Percentiles rank a stretch among this genome's conserved stretches.
Evolutionary conservation across 2,329 filamentous ascomycete species (phyloP).

Genomic region (Coniosporium tulheliwenetii): DNA sequence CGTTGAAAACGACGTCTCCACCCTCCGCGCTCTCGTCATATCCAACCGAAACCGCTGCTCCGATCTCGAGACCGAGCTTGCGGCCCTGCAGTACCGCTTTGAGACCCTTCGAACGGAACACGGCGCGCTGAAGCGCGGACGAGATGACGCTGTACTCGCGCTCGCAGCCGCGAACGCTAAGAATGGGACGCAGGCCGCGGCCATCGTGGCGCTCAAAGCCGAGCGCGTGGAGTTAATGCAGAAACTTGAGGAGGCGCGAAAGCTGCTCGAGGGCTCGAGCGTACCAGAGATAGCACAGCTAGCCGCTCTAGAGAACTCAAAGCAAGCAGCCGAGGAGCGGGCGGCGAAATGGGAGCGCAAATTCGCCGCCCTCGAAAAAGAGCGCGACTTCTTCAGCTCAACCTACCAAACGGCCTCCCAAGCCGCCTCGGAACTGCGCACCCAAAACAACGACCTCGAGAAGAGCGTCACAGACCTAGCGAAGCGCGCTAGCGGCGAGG

Average conservation of each 20-base stretch:
- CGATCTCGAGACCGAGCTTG: conserved; percentile 13
- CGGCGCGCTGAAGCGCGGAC: conserved; percentile 9
- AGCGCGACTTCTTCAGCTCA: conserved; percentile 40
- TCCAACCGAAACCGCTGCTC: conserved; percentile 6
- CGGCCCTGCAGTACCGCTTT: conserved; percentile 15
- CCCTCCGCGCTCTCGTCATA: background rate
- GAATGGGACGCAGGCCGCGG: conserved; percentile 4
- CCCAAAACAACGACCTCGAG: conserved; percentile 32
- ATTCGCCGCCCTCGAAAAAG: conserved; percentile 22
- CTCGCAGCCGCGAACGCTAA: conserved; percentile 8
- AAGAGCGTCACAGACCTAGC: conserved; percentile 12
- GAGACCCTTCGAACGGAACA: conserved; percentile 15
- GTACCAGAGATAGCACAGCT: conserved; percentile 17
- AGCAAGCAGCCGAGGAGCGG: conserved; percentile 6
- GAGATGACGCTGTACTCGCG: conserved; percentile 10
- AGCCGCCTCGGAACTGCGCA: conserved; percentile 26
- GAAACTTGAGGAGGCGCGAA: conserved; percentile 13
- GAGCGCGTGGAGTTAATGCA: conserved; percentile 12
- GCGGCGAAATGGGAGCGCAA: conserved; percentile 12
- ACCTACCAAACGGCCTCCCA: conserved; percentile 45
- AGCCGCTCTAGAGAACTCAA: conserved; percentile 9
- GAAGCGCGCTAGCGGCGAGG: conserved; percentile 13
- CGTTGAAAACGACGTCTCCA: background rate
- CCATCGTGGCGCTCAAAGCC: conserved; percentile 8
- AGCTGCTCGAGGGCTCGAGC: conserved; percentile 10